phyloP scores from a whole-genome alignment of 2,329 filamentous ascomycete genomes.

The Ophiostoma populinum region DNA sequence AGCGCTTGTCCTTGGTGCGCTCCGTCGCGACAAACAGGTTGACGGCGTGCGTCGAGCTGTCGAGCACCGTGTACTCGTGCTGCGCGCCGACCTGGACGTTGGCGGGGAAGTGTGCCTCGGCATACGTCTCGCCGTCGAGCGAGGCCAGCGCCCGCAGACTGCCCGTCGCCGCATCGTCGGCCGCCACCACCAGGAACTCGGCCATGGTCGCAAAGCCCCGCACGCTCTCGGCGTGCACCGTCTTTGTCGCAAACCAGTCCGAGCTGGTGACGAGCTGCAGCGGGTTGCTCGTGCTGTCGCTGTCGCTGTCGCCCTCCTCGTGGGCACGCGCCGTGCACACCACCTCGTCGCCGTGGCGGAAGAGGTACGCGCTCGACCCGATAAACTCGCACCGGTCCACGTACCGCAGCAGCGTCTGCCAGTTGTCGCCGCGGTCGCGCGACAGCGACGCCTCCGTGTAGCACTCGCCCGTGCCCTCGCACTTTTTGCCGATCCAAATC shows the following conservation, averaged over 20 bases:
- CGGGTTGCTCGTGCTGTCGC: slow-evolving; percentile 44
- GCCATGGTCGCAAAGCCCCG: slow-evolving; percentile 86
- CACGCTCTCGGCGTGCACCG: slow-evolving; percentile 49
- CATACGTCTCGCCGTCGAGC: slow-evolving; percentile 69
- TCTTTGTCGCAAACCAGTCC: slow-evolving; percentile 54
- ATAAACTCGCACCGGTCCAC: slow-evolving; percentile 80
- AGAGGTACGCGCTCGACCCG: slow-evolving; percentile 39
- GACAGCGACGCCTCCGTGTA: slow-evolving; percentile 60
- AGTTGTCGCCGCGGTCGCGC: slow-evolving; percentile 62
- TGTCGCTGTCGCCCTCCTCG: slow-evolving; percentile 23
- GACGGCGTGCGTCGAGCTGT: slow-evolving; percentile 85
- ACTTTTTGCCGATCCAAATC: slow-evolving; percentile 71
- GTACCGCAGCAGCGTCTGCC: slow-evolving; percentile 57
- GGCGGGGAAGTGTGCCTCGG: slow-evolving; percentile 67
- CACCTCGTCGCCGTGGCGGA: slow-evolving; percentile 36
- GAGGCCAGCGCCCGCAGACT: slow-evolving; percentile 66
- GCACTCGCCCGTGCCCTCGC: slow-evolving; percentile 41
- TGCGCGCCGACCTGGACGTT: slow-evolving; percentile 68
- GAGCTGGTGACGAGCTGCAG: slow-evolving; percentile 60
- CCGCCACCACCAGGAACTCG: slow-evolving; percentile 86
- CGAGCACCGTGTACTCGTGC: slow-evolving; percentile 78
- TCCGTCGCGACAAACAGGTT: slow-evolving; percentile 85
- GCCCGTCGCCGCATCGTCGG: slow-evolving; percentile 48
- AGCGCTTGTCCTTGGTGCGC: slow-evolving; percentile 43
- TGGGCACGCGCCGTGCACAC: slow-evolving; percentile 45